A percentile compares a stretch with the other conserved stretches of the same genome.
Evolutionary conservation across 139 green algal species (phyloP).

Genomic region (Chlamydomonas applanata): DNA sequence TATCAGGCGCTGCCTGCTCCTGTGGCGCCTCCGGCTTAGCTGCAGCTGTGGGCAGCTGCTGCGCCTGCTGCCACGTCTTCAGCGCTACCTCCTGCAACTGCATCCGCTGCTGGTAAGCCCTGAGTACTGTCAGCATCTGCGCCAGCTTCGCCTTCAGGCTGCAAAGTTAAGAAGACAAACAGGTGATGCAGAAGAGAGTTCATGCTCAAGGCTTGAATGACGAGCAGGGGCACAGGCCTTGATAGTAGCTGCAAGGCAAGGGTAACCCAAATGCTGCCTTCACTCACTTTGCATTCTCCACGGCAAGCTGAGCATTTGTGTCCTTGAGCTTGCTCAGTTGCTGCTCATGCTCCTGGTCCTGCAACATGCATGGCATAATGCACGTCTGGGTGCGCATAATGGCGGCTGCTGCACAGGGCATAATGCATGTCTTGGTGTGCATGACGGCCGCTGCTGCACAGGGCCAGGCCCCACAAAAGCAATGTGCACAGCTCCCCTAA

Average conservation of each 20-base stretch:
- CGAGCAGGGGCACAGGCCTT: too few species aligned
- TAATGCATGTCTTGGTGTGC: too few species aligned
- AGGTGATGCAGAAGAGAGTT: neutral
- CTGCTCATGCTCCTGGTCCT: slow-evolving; percentile 2
- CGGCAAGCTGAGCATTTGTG: slow-evolving; percentile 5
- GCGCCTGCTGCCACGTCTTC: neutral
- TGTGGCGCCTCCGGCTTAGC: neutral
- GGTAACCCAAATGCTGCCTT: too few species aligned
- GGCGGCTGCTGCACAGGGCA: neutral
- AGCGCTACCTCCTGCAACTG: neutral
- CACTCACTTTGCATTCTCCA: slow-evolving; percentile 18
- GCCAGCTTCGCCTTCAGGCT: slow-evolving; percentile 54
- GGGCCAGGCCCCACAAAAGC: too few species aligned
- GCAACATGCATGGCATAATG: neutral
- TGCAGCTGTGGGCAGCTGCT: neutral
- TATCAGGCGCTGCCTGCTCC: neutral
- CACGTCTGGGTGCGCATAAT: neutral
- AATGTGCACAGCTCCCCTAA: neutral
- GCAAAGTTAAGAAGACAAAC: slow-evolving; percentile 3
- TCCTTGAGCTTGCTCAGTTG: neutral
- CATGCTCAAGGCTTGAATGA: too few species aligned
- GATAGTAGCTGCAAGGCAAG: too few species aligned
- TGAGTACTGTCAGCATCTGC: slow-evolving; percentile 44
- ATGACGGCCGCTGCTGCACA: too few species aligned
- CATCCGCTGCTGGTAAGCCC: slow-evolving; percentile 50